Percentiles rank a stretch among this genome's conserved stretches.
phyloP scores from a whole-genome alignment of 2,329 filamentous ascomycete species.

The Colletotrichum sublineola region DNA sequence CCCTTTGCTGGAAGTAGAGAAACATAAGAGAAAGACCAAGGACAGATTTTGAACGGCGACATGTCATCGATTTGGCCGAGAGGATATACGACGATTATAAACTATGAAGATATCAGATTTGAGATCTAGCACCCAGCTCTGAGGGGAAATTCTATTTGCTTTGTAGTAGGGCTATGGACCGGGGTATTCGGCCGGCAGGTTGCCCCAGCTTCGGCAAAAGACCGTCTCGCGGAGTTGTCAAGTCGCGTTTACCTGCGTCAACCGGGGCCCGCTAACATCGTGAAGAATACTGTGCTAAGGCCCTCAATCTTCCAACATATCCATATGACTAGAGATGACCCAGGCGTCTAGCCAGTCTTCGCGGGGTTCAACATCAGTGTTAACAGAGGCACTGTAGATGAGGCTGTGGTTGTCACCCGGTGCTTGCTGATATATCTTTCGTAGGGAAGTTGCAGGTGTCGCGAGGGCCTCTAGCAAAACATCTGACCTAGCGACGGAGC shows the following conservation, averaged over 20 bases:
- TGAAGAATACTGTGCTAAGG: background rate
- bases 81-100: background rate
- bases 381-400: background rate
- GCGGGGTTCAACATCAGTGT: background rate
- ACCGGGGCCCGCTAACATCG: background rate
- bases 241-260: background rate
- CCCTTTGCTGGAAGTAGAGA: background rate
- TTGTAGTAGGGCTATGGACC: no score
- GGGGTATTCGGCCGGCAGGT: background rate
- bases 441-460: background rate
- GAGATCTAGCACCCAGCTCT: background rate
- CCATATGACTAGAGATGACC: background rate
- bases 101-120: background rate
- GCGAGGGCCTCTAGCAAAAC: background rate
- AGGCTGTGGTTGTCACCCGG: background rate
- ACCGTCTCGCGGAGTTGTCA: background rate
- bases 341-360: background rate
- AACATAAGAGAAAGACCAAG: no score
- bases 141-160: no score
- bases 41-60: background rate
- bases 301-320: background rate
- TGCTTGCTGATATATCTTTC: background rate
- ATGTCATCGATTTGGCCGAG: background rate
- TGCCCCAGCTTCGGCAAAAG: background rate
- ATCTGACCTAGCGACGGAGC: background rate